Conservation (phyloP, 2,329 filamentous ascomycete genomes). For the Colletotrichum incanum region DNA sequence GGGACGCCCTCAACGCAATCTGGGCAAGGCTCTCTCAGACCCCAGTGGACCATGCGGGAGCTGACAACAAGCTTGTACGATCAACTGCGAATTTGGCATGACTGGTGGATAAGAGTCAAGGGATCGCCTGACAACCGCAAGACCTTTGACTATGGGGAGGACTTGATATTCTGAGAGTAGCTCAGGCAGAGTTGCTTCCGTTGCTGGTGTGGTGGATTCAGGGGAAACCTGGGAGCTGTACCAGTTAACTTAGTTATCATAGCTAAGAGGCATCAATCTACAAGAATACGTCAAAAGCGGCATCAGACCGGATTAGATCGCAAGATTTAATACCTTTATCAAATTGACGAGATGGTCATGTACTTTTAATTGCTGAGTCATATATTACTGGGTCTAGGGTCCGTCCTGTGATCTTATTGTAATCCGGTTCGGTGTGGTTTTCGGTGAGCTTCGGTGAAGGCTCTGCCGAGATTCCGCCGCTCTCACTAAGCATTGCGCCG, state of each 20-base stretch:
- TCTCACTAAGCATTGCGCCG: constrained; percentile 35
- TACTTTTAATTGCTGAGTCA: not conserved
- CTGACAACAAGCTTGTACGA: constrained; percentile 53
- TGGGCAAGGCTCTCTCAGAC: constrained; percentile 53
- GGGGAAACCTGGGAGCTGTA: not conserved
- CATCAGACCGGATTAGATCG: too few relatives aligned
- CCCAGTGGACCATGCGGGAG: constrained; percentile 51
- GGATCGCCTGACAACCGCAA: not conserved
- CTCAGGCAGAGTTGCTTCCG: not conserved
- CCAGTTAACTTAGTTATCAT: not conserved
- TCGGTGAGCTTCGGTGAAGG: constrained; percentile 38
- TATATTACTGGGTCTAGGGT: constrained; percentile 4
- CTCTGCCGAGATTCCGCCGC: constrained; percentile 43
- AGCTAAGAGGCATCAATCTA: not conserved
- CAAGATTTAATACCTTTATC: not conserved
- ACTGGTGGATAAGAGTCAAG: constrained; percentile 50
- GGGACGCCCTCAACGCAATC: constrained; percentile 53
- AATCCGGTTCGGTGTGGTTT: constrained; percentile 22
- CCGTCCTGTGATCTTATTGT: constrained; percentile 7
- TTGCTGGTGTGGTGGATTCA: not conserved
- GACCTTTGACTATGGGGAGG: constrained; percentile 20
- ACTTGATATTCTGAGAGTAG: constrained; percentile 33
- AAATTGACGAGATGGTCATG: not conserved
- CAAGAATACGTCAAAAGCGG: not conserved
- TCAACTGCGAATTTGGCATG: constrained; percentile 53